phyloP scores from a whole-genome alignment of 2,329 filamentous ascomycete species.

The Clarireedia homoeocarpa region DNA sequence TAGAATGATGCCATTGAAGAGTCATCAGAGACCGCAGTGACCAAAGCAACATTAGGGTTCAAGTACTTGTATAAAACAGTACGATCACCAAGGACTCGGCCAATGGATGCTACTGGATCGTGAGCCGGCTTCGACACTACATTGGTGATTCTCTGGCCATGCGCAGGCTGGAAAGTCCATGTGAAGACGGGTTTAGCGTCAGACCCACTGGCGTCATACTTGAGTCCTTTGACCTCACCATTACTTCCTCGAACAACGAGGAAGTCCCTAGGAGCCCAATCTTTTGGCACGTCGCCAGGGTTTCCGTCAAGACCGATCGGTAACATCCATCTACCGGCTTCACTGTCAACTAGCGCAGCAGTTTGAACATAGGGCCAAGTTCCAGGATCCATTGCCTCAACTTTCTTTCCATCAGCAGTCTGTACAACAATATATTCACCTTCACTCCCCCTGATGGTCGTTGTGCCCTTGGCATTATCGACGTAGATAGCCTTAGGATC shows the following conservation, averaged over 20 bases:
- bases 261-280: slow-evolving; percentile 42
- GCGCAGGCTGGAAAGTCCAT: slow-evolving; percentile 67
- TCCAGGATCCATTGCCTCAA: slow-evolving; percentile 37
- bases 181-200: slow-evolving; percentile 39
- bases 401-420: slow-evolving; percentile 41
- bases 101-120: slow-evolving; percentile 90
- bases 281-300: slow-evolving; percentile 38
- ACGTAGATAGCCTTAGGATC: slow-evolving; percentile 60
- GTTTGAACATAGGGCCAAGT: slow-evolving; percentile 35
- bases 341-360: slow-evolving; percentile 45
- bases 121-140: slow-evolving; percentile 63
- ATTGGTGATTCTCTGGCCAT: slow-evolving; percentile 58
- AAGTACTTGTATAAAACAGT: slow-evolving; percentile 97
- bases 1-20: slow-evolving; percentile 60
- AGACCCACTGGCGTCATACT: slow-evolving; percentile 38
- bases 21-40: slow-evolving; percentile 58
- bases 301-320: slow-evolving; percentile 44
- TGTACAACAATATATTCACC: slow-evolving; percentile 55
- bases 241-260: slow-evolving; percentile 45
- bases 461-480: slow-evolving; percentile 45
- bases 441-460: slow-evolving; percentile 31
- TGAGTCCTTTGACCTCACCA: slow-evolving; percentile 47
- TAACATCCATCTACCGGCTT: slow-evolving; percentile 45
- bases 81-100: slow-evolving; percentile 83
- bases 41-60: slow-evolving; percentile 75